Conservation (phyloP, 2,329 filamentous ascomycete genomes). For the Penicillium sp. region DNA sequence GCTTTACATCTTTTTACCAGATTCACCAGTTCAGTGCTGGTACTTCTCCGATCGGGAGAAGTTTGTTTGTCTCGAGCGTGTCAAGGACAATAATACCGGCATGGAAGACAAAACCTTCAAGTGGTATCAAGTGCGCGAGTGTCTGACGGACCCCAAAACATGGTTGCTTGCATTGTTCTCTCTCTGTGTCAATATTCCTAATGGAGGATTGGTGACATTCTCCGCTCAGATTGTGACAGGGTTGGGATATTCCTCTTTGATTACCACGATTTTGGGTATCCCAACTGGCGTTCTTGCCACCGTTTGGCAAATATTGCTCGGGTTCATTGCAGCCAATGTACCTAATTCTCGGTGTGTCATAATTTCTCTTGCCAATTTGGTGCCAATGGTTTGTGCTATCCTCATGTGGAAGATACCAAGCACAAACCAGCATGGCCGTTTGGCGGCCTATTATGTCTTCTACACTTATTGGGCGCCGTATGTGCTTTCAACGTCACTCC, state of each 20-base stretch:
- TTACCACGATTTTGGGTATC: conserved; percentile 32
- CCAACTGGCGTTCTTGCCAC: conserved; percentile 34
- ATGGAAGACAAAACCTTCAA: conserved; percentile 50
- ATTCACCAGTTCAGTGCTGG: conserved; percentile 24
- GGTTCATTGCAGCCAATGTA: conserved; percentile 18
- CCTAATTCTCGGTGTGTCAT: conserved; percentile 28
- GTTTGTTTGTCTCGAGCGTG: conserved; percentile 27
- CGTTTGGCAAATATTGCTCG: conserved; percentile 27
- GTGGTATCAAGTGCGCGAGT: conserved; percentile 46
- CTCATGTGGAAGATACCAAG: conserved; percentile 41
- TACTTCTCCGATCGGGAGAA: conserved; percentile 26
- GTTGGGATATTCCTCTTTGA: conserved; percentile 27
- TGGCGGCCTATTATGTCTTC: conserved; percentile 46
- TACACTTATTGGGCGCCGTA: conserved; percentile 42
- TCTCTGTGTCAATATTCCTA: conserved; percentile 31
- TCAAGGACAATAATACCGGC: conserved; percentile 29
- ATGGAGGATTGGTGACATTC: conserved; percentile 35
- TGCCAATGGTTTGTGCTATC: conserved; percentile 33
- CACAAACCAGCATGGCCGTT: conserved; percentile 37
- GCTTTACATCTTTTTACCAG: conserved; percentile 23
- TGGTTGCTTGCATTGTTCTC: conserved; percentile 28
- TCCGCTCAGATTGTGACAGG: conserved; percentile 32
- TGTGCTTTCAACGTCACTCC: conserved; percentile 34
- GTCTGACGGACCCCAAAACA: conserved; percentile 38
- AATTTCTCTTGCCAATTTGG: conserved; percentile 30